These are phyloP conservation scores for Alternaria metachromatica DNA, from an alignment of 2,329 filamentous ascomycete species.

Conservation along the genomic window DNA sequence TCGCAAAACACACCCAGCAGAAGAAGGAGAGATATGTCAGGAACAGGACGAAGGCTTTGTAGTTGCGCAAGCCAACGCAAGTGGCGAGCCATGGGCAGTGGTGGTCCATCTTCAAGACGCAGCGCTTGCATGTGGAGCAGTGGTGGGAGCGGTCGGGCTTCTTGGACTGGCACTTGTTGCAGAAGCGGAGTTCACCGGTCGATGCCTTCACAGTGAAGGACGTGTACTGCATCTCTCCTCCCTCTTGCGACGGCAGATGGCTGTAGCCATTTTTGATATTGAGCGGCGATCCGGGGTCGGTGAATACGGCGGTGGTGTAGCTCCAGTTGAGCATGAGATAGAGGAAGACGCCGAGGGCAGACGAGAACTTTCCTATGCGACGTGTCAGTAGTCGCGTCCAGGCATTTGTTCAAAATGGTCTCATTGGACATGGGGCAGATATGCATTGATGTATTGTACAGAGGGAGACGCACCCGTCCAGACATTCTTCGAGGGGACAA, in stretches of 20 bases:
- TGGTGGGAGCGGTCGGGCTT: slow-evolving; percentile 97
- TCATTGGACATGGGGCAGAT: not conserved
- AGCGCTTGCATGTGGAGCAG: slow-evolving; percentile 92
- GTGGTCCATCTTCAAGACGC: slow-evolving; percentile 99
- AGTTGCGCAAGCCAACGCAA: slow-evolving; percentile 91
- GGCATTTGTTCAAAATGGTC: not conserved
- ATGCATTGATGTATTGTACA: not conserved
- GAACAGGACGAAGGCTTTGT: slow-evolving; percentile 94
- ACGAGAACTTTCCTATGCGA: slow-evolving; percentile 53
- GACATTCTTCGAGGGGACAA: slow-evolving; percentile 40
- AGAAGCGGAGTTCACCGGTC: slow-evolving; percentile 84
- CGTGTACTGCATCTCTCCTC: slow-evolving; percentile 62
- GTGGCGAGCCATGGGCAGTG: slow-evolving; percentile 98
- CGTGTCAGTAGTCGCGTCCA: slow-evolving; percentile 29
- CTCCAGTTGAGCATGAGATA: slow-evolving; percentile 84
- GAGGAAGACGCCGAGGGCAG: slow-evolving; percentile 70
- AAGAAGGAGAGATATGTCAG: slow-evolving; percentile 88
- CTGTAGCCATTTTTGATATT: slow-evolving; percentile 68
- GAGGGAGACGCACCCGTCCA: slow-evolving; percentile 43
- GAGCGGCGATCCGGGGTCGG: slow-evolving; percentile 76
- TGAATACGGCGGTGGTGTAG: slow-evolving; percentile 94
- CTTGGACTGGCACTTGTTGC: slow-evolving; percentile 94
- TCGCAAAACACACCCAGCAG: slow-evolving; percentile 80
- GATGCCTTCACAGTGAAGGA: slow-evolving; percentile 87
- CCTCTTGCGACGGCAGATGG: slow-evolving; percentile 76